Evolutionary conservation across 768 basidiomycete genomes (phyloP), one percentile per base, ranked within the genome.

Genomic region (Naganishia onofrii): DNA sequence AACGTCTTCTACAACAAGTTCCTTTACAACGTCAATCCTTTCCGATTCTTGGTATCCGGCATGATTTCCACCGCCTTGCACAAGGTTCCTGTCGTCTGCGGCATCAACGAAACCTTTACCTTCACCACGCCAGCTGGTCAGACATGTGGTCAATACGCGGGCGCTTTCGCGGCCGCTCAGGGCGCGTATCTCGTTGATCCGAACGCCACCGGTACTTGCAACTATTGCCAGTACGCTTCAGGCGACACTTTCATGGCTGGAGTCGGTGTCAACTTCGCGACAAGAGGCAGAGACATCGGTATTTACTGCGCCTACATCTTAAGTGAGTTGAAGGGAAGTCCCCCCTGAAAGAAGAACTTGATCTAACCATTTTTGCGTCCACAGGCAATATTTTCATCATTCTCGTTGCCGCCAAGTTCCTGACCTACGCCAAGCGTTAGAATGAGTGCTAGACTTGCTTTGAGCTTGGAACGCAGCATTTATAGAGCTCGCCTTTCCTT

Each of bases 141-240:
- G 77, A 90, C 88, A 0, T 95, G 93, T 76, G 74, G 73, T 13
- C 74, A 85, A 4, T 95, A 89, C 88, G 91, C 89, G 0, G 81
- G 84, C n/a, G 84, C 85, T 10, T 94, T 91, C 80, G 86, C 90
- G 7, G 72, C 71, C 0, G 81, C 79, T 0, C 84, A 86, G 55
- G 90, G 90, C 0, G 92, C 91, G 0, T 94, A 94, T 80, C 80
- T 96, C 23, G 85, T 88, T 71, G 89, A 93, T 76, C 84, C 85
- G 0, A 82, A 85, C 66, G 89, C 85, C 12, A 88, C 87, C 0
- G 72, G 78, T 0, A 77, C 79, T 2, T 94, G 93, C 80, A 85
- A 86, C 28, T 94, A 91, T 78, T 94, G 92, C 51, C 67, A 48
- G 26, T 71, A 71, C 70, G 56, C 56, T n/a, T 63, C 57, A 3